These are phyloP conservation scores for Rhipidocladum racemiflorum DNA, from an alignment of 176 grass and related monocot species.

Conservation along the genomic window DNA sequence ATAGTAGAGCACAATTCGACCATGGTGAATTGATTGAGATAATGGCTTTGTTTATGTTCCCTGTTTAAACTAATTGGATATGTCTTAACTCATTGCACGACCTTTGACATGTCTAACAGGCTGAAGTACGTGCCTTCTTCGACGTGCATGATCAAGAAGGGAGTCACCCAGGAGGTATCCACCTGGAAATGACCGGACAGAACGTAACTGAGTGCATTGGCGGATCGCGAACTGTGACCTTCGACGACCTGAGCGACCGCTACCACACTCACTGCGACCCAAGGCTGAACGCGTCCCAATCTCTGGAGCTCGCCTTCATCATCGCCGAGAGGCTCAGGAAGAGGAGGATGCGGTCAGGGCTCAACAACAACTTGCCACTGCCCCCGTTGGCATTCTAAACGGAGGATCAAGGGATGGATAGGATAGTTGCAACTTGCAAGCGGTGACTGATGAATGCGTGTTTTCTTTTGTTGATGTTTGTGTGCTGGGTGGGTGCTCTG, in stretches of 20 bases:
- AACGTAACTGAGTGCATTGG: conserved; percentile 94
- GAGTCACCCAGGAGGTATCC: conserved; percentile 84
- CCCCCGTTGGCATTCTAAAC: conserved; percentile 72
- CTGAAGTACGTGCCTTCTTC: conserved; percentile 85
- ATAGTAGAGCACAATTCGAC: background rate
- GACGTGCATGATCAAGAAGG: conserved; percentile 95
- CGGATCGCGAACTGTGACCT: conserved; percentile 86
- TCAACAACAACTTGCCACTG: conserved; percentile 46
- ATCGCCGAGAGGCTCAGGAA: conserved; percentile 87
- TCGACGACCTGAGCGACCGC: conserved; percentile 75
- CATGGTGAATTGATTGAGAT: background rate
- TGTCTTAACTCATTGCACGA: no score
- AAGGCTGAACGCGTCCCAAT: conserved; percentile 84
- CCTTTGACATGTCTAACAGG: conserved; percentile 42
- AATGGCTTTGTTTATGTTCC: background rate
- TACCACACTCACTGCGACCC: conserved; percentile 97
- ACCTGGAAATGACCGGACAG: conserved; percentile 96
- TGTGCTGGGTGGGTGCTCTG: conserved; percentile 44
- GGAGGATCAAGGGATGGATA: conserved; percentile 7
- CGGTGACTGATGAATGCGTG: conserved; percentile 17
- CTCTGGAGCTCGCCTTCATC: conserved; percentile 85
- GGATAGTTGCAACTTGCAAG: conserved; percentile 38
- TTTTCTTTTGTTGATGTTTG: conserved; percentile 48
- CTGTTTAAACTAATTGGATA: background rate
- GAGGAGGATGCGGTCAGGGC: conserved; percentile 61